Conservation (phyloP, 306 rosid genomes). For the Sesbania bispinosa region DNA sequence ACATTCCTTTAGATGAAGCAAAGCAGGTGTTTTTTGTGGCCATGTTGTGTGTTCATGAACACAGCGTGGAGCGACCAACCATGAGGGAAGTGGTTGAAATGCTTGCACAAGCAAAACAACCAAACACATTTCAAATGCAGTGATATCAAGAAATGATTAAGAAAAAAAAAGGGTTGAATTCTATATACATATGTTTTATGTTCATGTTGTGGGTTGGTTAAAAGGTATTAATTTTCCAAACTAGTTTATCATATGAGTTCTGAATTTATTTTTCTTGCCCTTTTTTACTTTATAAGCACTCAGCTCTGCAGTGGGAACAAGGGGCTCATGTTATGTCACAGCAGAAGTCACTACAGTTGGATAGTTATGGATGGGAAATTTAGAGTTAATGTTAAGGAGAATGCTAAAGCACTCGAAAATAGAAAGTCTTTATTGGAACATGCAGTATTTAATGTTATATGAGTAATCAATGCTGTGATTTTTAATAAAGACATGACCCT, state of each 20-base stretch:
- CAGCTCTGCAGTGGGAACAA: too few species aligned
- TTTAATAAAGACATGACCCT: too few species aligned
- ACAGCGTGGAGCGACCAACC: conserved; percentile 70
- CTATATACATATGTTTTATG: background rate
- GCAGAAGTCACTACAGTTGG: too few species aligned
- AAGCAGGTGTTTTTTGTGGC: conserved; percentile 66
- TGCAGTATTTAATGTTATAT: too few species aligned
- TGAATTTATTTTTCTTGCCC: background rate
- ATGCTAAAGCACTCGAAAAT: too few species aligned
- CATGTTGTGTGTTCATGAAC: conserved; percentile 66
- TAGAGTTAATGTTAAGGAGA: too few species aligned
- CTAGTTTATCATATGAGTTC: conserved; percentile 20
- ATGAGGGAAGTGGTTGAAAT: conserved; percentile 83
- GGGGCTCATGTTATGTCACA: too few species aligned
- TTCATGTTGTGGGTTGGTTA: conserved; percentile 16
- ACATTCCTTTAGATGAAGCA: conserved; percentile 54
- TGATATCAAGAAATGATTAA: conserved; percentile 10
- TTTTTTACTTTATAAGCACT: conserved; percentile 6
- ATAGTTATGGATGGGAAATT: too few species aligned
- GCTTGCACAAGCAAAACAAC: conserved; percentile 65
- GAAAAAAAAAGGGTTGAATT: background rate
- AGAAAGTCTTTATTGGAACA: too few species aligned
- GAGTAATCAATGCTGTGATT: too few species aligned
- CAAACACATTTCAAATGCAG: conserved; percentile 47
- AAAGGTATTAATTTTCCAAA: background rate